Conservation (phyloP, 2,329 filamentous ascomycete genomes). For the Leptosphaerulina australis region DNA sequence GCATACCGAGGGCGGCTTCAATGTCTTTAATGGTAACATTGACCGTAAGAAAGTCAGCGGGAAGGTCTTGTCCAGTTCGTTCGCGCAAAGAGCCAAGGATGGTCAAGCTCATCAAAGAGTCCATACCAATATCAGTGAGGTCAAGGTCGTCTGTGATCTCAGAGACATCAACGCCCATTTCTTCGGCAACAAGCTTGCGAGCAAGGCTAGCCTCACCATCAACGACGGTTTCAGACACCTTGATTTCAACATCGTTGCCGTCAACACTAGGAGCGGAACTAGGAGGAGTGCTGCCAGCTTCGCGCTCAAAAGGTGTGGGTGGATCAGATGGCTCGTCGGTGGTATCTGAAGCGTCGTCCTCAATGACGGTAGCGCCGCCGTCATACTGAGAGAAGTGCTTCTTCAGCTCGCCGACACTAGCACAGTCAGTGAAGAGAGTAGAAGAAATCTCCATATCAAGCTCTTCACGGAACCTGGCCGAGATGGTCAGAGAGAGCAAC, state of each 20-base stretch:
- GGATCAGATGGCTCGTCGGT: slow-evolving; percentile 48
- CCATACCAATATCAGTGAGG: slow-evolving; percentile 64
- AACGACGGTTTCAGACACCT: slow-evolving; percentile 40
- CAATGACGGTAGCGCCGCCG: slow-evolving; percentile 44
- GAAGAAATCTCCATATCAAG: slow-evolving; percentile 65
- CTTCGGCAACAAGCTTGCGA: slow-evolving; percentile 57
- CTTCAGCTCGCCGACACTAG: slow-evolving; percentile 66
- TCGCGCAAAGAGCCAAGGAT: slow-evolving; percentile 59
- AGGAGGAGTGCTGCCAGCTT: slow-evolving; percentile 54
- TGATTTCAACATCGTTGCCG: slow-evolving; percentile 48
- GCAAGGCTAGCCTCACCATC: slow-evolving; percentile 54
- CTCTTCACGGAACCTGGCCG: slow-evolving; percentile 66
- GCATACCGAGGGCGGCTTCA: slow-evolving; percentile 67
- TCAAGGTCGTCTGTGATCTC: slow-evolving; percentile 64
- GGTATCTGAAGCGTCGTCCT: slow-evolving; percentile 51
- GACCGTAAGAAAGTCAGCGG: slow-evolving; percentile 62
- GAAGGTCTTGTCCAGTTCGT: slow-evolving; percentile 57
- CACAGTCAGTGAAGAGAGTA: slow-evolving; percentile 64
- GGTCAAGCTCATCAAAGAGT: slow-evolving; percentile 60
- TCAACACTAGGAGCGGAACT: slow-evolving; percentile 56
- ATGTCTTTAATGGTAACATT: slow-evolving; percentile 69
- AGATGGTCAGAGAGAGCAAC: slow-evolving; percentile 65
- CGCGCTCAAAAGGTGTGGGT: slow-evolving; percentile 52
- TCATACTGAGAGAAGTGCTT: slow-evolving; percentile 59
- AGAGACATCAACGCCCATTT: slow-evolving; percentile 70